Base-by-base conservation (phyloP, 2,329 filamentous ascomycete species). In the Chrysoporthe deuterocubensis region DNA sequence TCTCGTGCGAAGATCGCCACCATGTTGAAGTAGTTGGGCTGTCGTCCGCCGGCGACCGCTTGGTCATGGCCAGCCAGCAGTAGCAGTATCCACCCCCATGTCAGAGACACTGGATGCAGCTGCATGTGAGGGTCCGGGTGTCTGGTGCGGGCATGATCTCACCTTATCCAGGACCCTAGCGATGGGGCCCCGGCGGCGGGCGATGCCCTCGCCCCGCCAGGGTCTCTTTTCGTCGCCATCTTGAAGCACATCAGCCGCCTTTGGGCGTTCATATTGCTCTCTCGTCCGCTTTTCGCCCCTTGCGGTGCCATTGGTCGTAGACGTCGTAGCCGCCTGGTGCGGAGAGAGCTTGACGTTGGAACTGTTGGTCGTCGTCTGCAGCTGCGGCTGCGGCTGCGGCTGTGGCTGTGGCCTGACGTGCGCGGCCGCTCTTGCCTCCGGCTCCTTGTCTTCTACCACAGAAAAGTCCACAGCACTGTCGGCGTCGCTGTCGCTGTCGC, bases 101-200 rank as follows among this genome's bases (percentile, higher is more conserved):
- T 58, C 40, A 58, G 40, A 46, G 50, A 60, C 48, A 68, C 58
- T 62, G 43, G 43, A 66, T 16, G 67, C 34, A 68, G 26, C 42
- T 54, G 60, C 58, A 61, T 40, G 16, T 42, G 46, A 52, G 44
- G 46, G 44, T 37, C 16, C 32, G 21, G 26, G 18, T 50, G 60
- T n/a, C 21, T 52, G 60, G 60, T 62, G 2, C 60, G 9, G 4
- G 9, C 40, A 42, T 48, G 56, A 60, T 64, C 67, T 69, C 64
- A 69, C 64, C 67, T 66, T 69, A 37, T 60, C 44, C 7, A 37
- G 52, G 54, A 34, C 34, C 58, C 52, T 62, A 43, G 50, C 52
- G 48, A 40, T 34, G n/a, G 46, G 44, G 46, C 18, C 26, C 46
- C 8, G 52, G 60, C 11, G 46, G 60, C 18, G 60, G 21, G 48